Conservation (phyloP, 257 asterid species). For the Solanum corneliomulleri region DNA sequence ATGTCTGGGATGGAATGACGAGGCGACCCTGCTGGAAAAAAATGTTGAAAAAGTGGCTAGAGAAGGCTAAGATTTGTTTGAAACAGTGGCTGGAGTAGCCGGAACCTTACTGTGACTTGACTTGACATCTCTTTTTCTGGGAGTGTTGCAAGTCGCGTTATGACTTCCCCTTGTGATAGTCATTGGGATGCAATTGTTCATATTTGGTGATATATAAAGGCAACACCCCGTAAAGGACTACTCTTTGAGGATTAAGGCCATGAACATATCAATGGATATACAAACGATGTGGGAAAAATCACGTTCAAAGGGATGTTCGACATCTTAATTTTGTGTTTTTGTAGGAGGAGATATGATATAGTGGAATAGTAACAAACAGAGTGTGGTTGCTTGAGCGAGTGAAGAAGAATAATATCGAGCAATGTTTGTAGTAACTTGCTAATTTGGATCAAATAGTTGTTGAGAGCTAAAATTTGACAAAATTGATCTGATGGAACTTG, state of each 20-base stretch:
- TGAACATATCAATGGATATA: not conserved
- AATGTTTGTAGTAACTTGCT: not conserved
- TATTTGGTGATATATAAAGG: not conserved
- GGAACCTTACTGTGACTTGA: not conserved
- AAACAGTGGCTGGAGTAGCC: not conserved
- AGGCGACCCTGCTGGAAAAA: not conserved
- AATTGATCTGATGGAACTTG: not conserved
- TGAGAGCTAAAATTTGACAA: not conserved
- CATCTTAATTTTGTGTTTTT: not conserved
- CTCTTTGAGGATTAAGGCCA: not conserved
- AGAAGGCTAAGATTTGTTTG: not conserved
- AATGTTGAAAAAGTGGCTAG: not conserved
- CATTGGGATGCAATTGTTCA: not conserved
- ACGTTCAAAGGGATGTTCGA: not conserved
- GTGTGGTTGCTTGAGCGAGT: not conserved
- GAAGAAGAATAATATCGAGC: not conserved
- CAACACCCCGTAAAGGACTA: not conserved
- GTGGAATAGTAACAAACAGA: not conserved
- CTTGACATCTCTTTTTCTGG: not conserved
- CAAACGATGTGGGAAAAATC: not conserved
- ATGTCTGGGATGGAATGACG: too few relatives aligned
- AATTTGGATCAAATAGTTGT: not conserved
- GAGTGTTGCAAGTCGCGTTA: not conserved
- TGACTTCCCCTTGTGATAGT: too few relatives aligned
- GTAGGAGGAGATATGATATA: not conserved